A percentile compares a stretch with the other conserved stretches of the same genome.
Evolutionary conservation across 2,329 filamentous ascomycete genomes (phyloP).

Genomic region (Hypoxylon sp.): DNA sequence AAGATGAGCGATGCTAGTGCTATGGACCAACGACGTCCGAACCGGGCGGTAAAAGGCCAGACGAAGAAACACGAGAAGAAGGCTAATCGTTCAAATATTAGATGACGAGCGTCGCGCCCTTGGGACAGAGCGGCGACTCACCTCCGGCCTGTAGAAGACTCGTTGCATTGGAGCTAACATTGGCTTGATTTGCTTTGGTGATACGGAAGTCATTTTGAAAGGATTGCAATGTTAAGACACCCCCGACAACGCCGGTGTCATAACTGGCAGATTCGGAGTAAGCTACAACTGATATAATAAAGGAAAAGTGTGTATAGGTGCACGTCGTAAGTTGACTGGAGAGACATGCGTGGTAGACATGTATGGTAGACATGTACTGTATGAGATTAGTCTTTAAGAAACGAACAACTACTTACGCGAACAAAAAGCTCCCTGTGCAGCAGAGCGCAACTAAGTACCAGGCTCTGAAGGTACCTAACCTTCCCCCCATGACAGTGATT

Average conservation of each 20-base stretch:
- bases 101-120: neutral
- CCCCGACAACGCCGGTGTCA: conserved; percentile 62
- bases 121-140: conserved; percentile 35
- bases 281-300: conserved; percentile 40
- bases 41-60: conserved; percentile 60
- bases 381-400: neutral
- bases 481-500: conserved; percentile 35
- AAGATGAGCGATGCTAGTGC: conserved; percentile 61
- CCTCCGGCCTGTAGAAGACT: conserved; percentile 61
- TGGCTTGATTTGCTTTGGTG: conserved; percentile 51
- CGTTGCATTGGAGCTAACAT: conserved; percentile 58
- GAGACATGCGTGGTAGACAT: neutral
- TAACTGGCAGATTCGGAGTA: conserved; percentile 52
- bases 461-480: conserved; percentile 57
- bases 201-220: conserved; percentile 59
- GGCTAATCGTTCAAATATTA: conserved; percentile 47
- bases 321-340: neutral
- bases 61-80: conserved; percentile 62
- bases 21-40: conserved; percentile 60
- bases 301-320: neutral
- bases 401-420: conserved; percentile 34
- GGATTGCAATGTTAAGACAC: conserved; percentile 57
- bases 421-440: conserved; percentile 59
- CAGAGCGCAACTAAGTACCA: conserved; percentile 57
- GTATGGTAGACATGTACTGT: neutral